phyloP scores from a whole-genome alignment of 2,329 filamentous ascomycete genomes.

The Sporothrix pallida region DNA sequence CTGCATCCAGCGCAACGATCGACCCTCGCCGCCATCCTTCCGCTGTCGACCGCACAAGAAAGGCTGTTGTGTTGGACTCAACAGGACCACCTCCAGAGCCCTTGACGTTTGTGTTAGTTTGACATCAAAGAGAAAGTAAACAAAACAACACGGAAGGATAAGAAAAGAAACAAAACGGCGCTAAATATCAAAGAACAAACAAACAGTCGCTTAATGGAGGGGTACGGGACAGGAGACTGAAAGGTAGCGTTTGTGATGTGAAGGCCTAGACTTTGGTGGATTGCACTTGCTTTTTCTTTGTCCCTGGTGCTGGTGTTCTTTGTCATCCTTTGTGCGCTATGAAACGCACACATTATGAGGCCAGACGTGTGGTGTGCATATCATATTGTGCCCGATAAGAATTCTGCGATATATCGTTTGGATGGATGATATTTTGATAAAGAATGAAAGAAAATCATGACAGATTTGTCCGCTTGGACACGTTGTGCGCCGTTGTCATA shows the following conservation, averaged over 20 bases:
- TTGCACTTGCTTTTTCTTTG: background rate
- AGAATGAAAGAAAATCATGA: background rate
- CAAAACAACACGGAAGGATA: background rate
- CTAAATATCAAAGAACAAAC: background rate
- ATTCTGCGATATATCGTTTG: background rate
- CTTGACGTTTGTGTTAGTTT: slow-evolving; percentile 52
- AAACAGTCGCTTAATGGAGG: background rate
- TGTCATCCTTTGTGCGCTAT: background rate
- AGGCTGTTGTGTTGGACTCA: slow-evolving; percentile 87
- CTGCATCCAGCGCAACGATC: slow-evolving; percentile 89
- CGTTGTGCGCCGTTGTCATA: background rate
- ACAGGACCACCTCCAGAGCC: slow-evolving; percentile 87
- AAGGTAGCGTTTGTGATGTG: background rate
- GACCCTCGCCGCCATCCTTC: slow-evolving; percentile 83
- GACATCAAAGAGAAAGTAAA: background rate
- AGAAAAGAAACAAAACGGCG: background rate
- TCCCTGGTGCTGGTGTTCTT: background rate
- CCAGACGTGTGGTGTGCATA: background rate
- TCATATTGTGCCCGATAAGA: background rate
- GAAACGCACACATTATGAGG: background rate
- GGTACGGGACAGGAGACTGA: background rate
- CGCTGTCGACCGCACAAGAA: slow-evolving; percentile 82
- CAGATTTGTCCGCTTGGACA: background rate
- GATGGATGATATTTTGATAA: no score
- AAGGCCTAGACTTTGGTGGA: background rate